Conservation (phyloP, 2,329 filamentous ascomycete species). For the Colletotrichum lentis region DNA sequence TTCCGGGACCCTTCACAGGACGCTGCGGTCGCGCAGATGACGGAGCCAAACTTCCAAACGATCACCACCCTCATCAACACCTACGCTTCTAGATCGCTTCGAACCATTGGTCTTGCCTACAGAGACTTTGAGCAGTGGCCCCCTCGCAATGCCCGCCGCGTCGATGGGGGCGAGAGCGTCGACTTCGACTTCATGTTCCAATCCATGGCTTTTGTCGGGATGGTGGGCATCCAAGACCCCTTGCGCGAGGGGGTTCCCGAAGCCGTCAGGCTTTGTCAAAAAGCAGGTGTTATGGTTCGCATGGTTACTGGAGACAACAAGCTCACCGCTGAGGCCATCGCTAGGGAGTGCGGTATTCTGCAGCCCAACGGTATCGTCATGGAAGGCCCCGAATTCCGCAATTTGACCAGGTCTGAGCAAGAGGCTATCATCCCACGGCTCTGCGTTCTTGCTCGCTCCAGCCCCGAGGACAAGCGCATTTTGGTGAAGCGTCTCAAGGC, state of each 20-base stretch:
- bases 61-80: slow-evolving; percentile 74
- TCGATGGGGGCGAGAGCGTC: slow-evolving; percentile 66
- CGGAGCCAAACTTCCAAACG: slow-evolving; percentile 61
- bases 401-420: slow-evolving; percentile 71
- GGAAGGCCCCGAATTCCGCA: slow-evolving; percentile 81
- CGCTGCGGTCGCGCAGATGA: slow-evolving; percentile 54
- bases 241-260: slow-evolving; percentile 77
- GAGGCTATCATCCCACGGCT: slow-evolving; percentile 72
- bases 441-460: slow-evolving; percentile 77
- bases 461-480: slow-evolving; percentile 79
- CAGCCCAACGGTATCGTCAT: slow-evolving; percentile 74
- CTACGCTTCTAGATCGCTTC: slow-evolving; percentile 81
- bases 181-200: slow-evolving; percentile 72
- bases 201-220: slow-evolving; percentile 72
- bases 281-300: slow-evolving; percentile 79
- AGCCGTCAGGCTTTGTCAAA: slow-evolving; percentile 76
- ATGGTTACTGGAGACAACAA: slow-evolving; percentile 90
- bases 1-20: slow-evolving; percentile 59
- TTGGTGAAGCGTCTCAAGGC: slow-evolving; percentile 76
- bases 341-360: slow-evolving; percentile 79
- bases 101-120: slow-evolving; percentile 85
- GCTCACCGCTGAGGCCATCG: slow-evolving; percentile 80
- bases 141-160: slow-evolving; percentile 66
- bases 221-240: slow-evolving; percentile 85
- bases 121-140: slow-evolving; percentile 88